These are phyloP conservation scores for Tetrapisispora taiwanensis DNA, from an alignment of 805 yeast genomes.

Conservation along the genomic window DNA sequence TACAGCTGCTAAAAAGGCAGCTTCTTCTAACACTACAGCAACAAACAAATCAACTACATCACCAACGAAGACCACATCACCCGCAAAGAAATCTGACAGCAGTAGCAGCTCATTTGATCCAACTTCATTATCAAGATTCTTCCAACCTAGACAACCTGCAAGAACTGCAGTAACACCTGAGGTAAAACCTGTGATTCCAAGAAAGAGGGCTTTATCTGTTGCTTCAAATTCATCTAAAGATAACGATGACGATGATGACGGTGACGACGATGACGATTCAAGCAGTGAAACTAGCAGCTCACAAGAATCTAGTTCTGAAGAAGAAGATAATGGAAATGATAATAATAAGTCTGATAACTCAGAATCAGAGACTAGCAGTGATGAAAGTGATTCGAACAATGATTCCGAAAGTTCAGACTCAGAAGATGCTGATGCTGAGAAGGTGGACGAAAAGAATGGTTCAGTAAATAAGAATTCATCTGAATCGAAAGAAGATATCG, in stretches of 20 bases:
- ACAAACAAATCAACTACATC: background rate
- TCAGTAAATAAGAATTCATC: background rate
- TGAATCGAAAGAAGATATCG: background rate
- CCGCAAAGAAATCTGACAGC: constrained; percentile 9
- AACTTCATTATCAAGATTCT: constrained; percentile 27
- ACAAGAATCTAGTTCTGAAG: constrained; percentile 22
- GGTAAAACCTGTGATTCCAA: constrained; percentile 13
- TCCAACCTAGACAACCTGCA: constrained; percentile 25
- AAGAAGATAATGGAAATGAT: constrained; percentile 6
- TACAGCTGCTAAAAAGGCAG: background rate
- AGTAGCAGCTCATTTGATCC: constrained; percentile 24
- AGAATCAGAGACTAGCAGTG: constrained; percentile 29
- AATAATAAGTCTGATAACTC: constrained; percentile 35
- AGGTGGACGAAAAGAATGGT: background rate
- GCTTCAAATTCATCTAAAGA: constrained; percentile 7
- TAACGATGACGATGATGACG: constrained; percentile 5
- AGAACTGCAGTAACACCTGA: constrained; percentile 9
- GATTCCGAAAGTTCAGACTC: constrained; percentile 3
- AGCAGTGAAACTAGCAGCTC: constrained; percentile 38
- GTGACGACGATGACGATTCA: constrained; percentile 9
- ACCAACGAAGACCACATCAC: constrained; percentile 9
- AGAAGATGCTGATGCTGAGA: constrained; percentile 6
- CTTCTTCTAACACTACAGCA: background rate
- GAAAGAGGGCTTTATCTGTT: constrained; percentile 8
- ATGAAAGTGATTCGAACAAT: constrained; percentile 41